Conservation (phyloP, 257 asterid genomes). For the Primulina eburnea region DNA sequence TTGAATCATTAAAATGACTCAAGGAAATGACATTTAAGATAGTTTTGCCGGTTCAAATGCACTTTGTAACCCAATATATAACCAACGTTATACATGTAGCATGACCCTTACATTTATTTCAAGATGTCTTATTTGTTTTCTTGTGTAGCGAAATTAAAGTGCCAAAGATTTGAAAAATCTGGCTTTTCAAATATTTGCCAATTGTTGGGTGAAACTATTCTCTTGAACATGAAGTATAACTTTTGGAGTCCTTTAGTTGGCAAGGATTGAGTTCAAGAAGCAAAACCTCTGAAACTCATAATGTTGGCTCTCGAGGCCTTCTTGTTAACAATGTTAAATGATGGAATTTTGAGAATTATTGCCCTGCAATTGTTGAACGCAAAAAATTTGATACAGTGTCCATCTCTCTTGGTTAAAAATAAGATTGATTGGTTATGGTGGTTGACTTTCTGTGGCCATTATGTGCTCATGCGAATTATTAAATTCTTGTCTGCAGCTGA, state of each 20-base stretch:
- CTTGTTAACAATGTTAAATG: not conserved
- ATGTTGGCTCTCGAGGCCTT: not conserved
- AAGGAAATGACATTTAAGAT: not conserved
- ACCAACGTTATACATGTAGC: too few species aligned
- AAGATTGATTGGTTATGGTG: not conserved
- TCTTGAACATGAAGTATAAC: slow-evolving; percentile 4
- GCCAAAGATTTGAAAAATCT: not conserved
- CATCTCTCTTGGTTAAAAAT: not conserved
- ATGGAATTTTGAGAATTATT: not conserved
- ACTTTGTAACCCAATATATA: too few species aligned
- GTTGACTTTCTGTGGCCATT: not conserved
- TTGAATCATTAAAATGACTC: not conserved
- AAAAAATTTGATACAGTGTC: not conserved
- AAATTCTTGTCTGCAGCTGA: slow-evolving; percentile 68
- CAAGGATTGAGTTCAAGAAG: slow-evolving; percentile 28
- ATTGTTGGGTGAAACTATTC: slow-evolving; percentile 6
- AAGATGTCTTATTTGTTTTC: not conserved
- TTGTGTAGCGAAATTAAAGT: not conserved
- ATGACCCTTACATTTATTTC: not conserved
- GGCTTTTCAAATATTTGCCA: slow-evolving; percentile 8
- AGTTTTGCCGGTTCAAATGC: too few species aligned
- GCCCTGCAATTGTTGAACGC: not conserved
- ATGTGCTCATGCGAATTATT: not conserved
- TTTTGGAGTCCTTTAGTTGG: slow-evolving; percentile 26
- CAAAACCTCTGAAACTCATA: not conserved